Evolutionary conservation across 805 yeast species (phyloP), one percentile per base, ranked within the genome.

Genomic region (Pichia rugopelliculosa): DNA sequence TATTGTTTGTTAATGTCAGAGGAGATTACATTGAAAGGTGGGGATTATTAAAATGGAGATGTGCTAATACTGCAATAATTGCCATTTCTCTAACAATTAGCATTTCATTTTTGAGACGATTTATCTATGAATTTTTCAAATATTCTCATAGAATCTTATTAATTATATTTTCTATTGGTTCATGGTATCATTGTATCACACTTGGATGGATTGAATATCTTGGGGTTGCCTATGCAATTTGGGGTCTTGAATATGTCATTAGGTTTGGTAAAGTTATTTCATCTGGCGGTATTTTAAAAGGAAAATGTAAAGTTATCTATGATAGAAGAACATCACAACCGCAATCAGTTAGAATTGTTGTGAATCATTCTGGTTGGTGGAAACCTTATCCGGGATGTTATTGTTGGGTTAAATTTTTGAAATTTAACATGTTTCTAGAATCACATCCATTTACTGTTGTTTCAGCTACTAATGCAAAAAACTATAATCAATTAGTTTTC

Each of bases 361-460:
- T 79, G 12, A 74, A 74, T 18, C 73, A 70, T 38, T 81, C 86
- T 1, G 66, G 69, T 3, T 61, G 71, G 55, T 82, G 85, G 82
- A 67, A 69, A 22, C 70, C 75, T 5, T 62, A 63, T 42, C 83
- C 85, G 0, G 87, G 87, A 1, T 80, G 82, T 22, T 82, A 77
- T 60, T 78, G 79, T 25, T 82, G 77, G 64, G 60, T 82, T 18
- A 79, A 76, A 54, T 69, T 76, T 52, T 56, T 78, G 39, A 65
- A 57, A 30, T 67, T 70, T 39, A 53, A 66, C 33, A 62, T 75
- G 55, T 76, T 79, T 56, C 77, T 82, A 78, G 82, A 82, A 55
- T 79, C 86, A 0, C 87, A 82, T 59, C 88, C 88, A 3, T 82
- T 82, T 54, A 79, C 86, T 0, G 67, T 75, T 18, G 67, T 76